A percentile compares a stretch with the other conserved stretches of the same genome.
These are phyloP conservation scores for Cadophora gregata DNA, from an alignment of 2,329 filamentous ascomycete species.

Conservation along the genomic window DNA sequence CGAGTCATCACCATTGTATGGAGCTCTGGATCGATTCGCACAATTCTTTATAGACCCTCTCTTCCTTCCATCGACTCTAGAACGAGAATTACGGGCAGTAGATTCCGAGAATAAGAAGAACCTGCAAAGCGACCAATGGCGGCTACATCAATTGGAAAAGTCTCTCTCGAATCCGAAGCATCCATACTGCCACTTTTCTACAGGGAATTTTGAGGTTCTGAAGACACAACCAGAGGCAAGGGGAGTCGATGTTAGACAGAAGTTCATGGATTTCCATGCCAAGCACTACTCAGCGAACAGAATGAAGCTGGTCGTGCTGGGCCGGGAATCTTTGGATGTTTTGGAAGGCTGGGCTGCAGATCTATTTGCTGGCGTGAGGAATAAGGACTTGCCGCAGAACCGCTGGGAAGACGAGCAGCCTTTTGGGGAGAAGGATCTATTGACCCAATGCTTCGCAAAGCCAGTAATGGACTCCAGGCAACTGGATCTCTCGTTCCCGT, in stretches of 20 bases:
- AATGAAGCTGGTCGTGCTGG: slow-evolving; percentile 76
- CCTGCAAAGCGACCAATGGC: slow-evolving; percentile 74
- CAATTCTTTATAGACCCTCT: slow-evolving; percentile 78
- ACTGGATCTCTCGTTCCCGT: slow-evolving; percentile 72
- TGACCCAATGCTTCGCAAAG: slow-evolving; percentile 71
- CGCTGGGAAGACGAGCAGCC: slow-evolving; percentile 69
- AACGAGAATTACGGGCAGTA: slow-evolving; percentile 73
- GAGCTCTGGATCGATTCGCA: slow-evolving; percentile 74
- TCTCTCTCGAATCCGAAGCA: slow-evolving; percentile 72
- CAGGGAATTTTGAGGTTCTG: slow-evolving; percentile 72
- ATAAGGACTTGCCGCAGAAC: slow-evolving; percentile 69
- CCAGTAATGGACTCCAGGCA: slow-evolving; percentile 74
- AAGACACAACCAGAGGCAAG: slow-evolving; percentile 71
- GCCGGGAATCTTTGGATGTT: slow-evolving; percentile 69
- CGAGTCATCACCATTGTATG: slow-evolving; percentile 69
- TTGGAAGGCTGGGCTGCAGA: slow-evolving; percentile 72
- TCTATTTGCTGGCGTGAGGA: slow-evolving; percentile 69
- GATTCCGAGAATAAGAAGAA: slow-evolving; percentile 86
- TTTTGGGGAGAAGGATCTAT: slow-evolving; percentile 64
- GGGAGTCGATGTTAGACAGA: slow-evolving; percentile 72
- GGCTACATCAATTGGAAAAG: slow-evolving; percentile 73
- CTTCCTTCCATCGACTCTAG: slow-evolving; percentile 72
- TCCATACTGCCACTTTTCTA: slow-evolving; percentile 76
- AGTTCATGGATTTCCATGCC: slow-evolving; percentile 76
- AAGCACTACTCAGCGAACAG: slow-evolving; percentile 76